Conservation (phyloP, 1,284 basidiomycete genomes). For the Ceraceosorus guamensis region DNA sequence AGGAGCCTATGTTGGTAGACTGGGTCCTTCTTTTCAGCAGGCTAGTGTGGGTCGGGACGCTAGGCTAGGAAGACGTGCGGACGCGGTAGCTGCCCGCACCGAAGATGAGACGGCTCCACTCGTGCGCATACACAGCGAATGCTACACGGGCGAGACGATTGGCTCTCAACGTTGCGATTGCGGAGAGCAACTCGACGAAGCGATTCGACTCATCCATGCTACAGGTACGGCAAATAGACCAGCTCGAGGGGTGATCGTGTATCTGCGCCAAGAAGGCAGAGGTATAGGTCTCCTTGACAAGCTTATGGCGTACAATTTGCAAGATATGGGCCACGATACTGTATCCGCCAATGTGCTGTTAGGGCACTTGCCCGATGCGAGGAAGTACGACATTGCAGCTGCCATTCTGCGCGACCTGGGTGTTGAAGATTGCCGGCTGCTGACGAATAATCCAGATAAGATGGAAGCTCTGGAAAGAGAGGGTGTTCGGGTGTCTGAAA, state of each 20-base stretch:
- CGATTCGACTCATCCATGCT: conserved; percentile 74
- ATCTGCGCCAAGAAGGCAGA: conserved; percentile 96
- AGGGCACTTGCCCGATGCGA: conserved; percentile 87
- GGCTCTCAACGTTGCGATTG: conserved; percentile 99
- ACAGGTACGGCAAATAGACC: conserved; percentile 4
- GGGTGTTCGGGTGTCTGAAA: conserved; percentile 71
- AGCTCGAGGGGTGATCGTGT: conserved; percentile 74
- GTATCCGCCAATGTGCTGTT: conserved; percentile 93
- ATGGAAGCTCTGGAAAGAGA: conserved; percentile 78
- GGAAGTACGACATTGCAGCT: conserved; percentile 82
- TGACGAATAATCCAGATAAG: conserved; percentile 98
- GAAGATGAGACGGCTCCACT: conserved; percentile 58
- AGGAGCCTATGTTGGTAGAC: conserved; percentile 83
- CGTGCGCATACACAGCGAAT: conserved; percentile 94
- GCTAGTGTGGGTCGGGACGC: conserved; percentile 32
- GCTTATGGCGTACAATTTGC: conserved; percentile 93
- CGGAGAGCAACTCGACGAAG: conserved; percentile 95
- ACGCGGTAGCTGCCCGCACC: background rate
- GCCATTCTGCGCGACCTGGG: conserved; percentile 84
- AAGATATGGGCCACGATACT: conserved; percentile 96
- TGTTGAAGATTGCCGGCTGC: conserved; percentile 61
- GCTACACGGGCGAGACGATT: conserved; percentile 96
- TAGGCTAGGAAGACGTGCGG: conserved; percentile 10
- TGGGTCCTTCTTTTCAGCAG: conserved; percentile 59
- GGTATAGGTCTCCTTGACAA: conserved; percentile 95